Conservation (phyloP, 2,329 filamentous ascomycete species). For the Pyrenophora teres region DNA sequence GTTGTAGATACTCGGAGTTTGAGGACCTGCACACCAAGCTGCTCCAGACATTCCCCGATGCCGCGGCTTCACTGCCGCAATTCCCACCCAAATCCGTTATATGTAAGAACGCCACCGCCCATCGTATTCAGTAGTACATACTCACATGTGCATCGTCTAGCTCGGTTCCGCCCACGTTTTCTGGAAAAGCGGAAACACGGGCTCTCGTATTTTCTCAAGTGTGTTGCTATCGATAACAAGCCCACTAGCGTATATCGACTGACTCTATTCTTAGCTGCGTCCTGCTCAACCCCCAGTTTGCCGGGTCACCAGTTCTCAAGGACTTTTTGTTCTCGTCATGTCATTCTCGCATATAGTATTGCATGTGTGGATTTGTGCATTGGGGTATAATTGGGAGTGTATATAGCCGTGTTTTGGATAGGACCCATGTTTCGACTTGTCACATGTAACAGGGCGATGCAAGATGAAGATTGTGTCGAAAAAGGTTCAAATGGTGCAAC, state of each 20-base stretch:
- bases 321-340: constrained; percentile 76
- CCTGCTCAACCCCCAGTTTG: constrained; percentile 90
- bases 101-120: constrained; percentile 57
- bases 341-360: neutral
- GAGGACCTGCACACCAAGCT: constrained; percentile 78
- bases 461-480: too few relatives aligned
- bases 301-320: constrained; percentile 85
- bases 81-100: constrained; percentile 91
- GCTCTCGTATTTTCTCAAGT: constrained; percentile 93
- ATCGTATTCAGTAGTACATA: constrained; percentile 6
- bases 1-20: constrained; percentile 82
- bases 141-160: constrained; percentile 39
- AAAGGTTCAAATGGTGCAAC: too few relatives aligned
- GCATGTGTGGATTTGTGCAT: neutral
- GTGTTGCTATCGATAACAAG: constrained; percentile 45
- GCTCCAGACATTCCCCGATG: constrained; percentile 79
- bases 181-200: constrained; percentile 82
- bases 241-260: constrained; percentile 36
- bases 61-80: constrained; percentile 81
- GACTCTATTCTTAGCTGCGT: constrained; percentile 68
- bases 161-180: constrained; percentile 77
- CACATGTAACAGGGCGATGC: neutral
- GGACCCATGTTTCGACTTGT: neutral
- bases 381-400: neutral
- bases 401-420: too few relatives aligned